Evolutionary conservation across 1,284 basidiomycete genomes (phyloP).

Genomic region (Cryptococcus sp.): DNA sequence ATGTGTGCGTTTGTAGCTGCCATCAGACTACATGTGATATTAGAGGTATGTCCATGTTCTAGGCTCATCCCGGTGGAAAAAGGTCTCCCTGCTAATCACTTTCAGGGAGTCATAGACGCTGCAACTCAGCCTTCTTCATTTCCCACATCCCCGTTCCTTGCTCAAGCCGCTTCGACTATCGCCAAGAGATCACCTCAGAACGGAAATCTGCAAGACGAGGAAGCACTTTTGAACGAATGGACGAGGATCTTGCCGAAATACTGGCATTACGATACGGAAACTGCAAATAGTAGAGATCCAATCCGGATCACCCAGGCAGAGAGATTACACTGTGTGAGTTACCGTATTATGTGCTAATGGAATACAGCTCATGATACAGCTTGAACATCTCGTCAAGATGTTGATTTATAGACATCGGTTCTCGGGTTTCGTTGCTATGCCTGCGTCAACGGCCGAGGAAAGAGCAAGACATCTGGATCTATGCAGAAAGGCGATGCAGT

Average conservation of each 20-base stretch:
- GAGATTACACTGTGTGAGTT: slow-evolving; percentile 61
- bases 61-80: slow-evolving; percentile 1
- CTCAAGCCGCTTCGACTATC: slow-evolving; percentile 45
- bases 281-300: slow-evolving; percentile 75
- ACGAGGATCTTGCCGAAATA: slow-evolving; percentile 63
- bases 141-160: slow-evolving; percentile 46
- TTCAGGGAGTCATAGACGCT: slow-evolving; percentile 53
- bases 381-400: slow-evolving; percentile 77
- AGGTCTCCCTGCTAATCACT: no score
- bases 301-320: slow-evolving; percentile 81
- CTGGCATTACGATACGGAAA: slow-evolving; percentile 74
- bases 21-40: slow-evolving; percentile 71
- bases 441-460: slow-evolving; percentile 45
- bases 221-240: slow-evolving; percentile 72
- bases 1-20: slow-evolving; percentile 72
- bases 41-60: slow-evolving; percentile 53
- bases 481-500: slow-evolving; percentile 58
- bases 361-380: slow-evolving; percentile 19
- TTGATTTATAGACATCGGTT: slow-evolving; percentile 50
- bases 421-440: slow-evolving; percentile 47
- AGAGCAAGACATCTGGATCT: slow-evolving; percentile 43
- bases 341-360: background rate
- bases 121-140: slow-evolving; percentile 48
- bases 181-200: slow-evolving; percentile 44
- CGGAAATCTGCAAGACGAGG: slow-evolving; percentile 70